These are phyloP conservation scores for Globisporangium takayamanum DNA, from an alignment of 352 stramenopile species.

Conservation along the genomic window DNA sequence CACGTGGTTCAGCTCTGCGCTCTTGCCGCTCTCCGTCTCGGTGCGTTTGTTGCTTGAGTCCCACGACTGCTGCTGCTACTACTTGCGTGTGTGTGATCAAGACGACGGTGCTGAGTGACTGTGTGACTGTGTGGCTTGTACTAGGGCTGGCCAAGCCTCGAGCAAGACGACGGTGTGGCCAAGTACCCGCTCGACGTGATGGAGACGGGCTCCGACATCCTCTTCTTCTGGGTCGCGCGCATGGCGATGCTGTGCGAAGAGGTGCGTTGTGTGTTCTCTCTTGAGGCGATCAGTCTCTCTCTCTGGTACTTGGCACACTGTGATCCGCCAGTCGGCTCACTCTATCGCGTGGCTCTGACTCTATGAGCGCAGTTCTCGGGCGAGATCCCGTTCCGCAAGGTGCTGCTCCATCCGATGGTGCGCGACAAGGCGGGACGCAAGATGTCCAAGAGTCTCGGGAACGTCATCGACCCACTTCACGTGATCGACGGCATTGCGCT, in stretches of 20 bases:
- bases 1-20: conserved; percentile 98
- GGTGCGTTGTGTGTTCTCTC: conserved; percentile 30
- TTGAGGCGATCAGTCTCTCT: neutral
- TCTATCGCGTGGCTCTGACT: neutral
- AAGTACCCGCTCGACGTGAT: conserved; percentile 70
- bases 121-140: conserved; percentile 32
- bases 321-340: neutral
- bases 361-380: conserved; percentile 72
- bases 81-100: neutral
- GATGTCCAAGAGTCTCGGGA: conserved; percentile 99
- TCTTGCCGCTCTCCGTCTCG: conserved; percentile 90
- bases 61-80: neutral
- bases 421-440: conserved; percentile 98
- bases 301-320: neutral
- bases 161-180: conserved; percentile 26
- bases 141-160: conserved; percentile 92
- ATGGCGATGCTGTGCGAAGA: conserved; percentile 99
- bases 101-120: neutral
- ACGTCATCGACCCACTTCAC: conserved; percentile 99
- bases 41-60: conserved; percentile 16
- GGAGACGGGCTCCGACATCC: conserved; percentile 96
- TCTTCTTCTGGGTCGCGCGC: conserved; percentile 99
- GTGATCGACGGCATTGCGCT: conserved; percentile 97
- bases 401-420: conserved; percentile 99
- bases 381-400: conserved; percentile 95